Evolutionary conservation across 768 basidiomycete species (phyloP).

Genomic region (Boletus barrowsii): DNA sequence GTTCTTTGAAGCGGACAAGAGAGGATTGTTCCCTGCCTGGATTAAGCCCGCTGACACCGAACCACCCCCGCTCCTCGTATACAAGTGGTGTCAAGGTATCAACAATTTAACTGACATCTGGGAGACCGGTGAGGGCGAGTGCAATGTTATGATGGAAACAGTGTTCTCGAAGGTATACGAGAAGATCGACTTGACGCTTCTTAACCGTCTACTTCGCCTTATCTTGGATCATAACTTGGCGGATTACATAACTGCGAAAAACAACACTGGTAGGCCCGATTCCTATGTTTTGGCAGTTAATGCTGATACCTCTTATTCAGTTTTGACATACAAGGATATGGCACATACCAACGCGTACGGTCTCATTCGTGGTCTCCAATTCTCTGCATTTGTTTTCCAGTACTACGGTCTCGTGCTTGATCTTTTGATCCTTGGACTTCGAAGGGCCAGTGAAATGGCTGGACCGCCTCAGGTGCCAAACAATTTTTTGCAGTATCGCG

Average conservation of each 20-base stretch:
- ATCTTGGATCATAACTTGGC: constrained; percentile 99
- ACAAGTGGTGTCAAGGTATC: constrained; percentile 99
- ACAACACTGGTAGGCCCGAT: constrained; percentile 68
- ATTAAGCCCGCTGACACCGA: constrained; percentile 98
- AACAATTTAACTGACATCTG: constrained; percentile 98
- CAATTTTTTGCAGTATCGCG: constrained; percentile 96
- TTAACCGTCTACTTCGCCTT: constrained; percentile 92
- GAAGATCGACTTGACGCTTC: constrained; percentile 94
- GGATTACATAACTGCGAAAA: constrained; percentile 99
- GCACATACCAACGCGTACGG: constrained; percentile 97
- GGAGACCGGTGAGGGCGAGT: constrained; percentile 98
- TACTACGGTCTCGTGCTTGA: constrained; percentile 96
- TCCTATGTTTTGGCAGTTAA: background rate
- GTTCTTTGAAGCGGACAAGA: constrained; percentile 98
- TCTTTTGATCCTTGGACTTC: constrained; percentile 92
- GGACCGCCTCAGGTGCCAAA: constrained; percentile 97
- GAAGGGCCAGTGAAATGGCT: constrained; percentile 98
- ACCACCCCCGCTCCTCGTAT: constrained; percentile 93
- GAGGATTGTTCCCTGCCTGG: constrained; percentile 97
- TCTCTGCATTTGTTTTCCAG: constrained; percentile 99
- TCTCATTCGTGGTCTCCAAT: constrained; percentile 95
- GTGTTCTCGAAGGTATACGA: constrained; percentile 97
- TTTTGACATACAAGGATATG: constrained; percentile 96
- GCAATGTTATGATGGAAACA: constrained; percentile 98
- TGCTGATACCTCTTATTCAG: constrained; percentile 25